These are phyloP conservation scores for Lonicera japonica DNA, from an alignment of 129 eudicot species.

Conservation along the genomic window DNA sequence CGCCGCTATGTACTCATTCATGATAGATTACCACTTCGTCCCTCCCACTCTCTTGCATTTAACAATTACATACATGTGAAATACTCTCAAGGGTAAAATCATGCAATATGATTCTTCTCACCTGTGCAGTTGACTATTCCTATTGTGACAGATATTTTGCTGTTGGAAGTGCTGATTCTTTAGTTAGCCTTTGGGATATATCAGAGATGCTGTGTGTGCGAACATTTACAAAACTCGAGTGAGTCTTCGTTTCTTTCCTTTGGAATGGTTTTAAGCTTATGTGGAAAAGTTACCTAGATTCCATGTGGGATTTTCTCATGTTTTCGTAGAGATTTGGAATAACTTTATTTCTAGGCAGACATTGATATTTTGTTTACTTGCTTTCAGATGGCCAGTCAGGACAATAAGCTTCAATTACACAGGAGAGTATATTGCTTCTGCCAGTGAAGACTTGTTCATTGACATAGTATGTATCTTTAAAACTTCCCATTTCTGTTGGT, in stretches of 20 bases:
- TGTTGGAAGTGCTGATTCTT: slow-evolving; percentile 99
- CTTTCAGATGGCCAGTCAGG: slow-evolving; percentile 97
- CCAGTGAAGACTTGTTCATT: slow-evolving; percentile 95
- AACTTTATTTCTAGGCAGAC: not conserved
- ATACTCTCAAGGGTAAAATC: not conserved
- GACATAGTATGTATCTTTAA: slow-evolving; percentile 60
- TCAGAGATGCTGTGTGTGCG: slow-evolving; percentile 92
- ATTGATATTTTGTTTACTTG: not conserved
- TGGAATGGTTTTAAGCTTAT: not conserved
- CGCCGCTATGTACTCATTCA: too few relatives aligned
- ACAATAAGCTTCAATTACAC: slow-evolving; percentile 96
- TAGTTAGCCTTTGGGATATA: slow-evolving; percentile 97
- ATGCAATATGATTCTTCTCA: not conserved
- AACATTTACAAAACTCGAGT: slow-evolving; percentile 94
- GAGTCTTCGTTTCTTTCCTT: slow-evolving; percentile 30
- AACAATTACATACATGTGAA: too few relatives aligned
- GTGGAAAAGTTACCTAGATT: not conserved
- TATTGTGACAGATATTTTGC: slow-evolving; percentile 75
- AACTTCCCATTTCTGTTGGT: not conserved
- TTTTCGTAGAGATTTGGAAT: not conserved
- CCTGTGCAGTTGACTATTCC: not conserved
- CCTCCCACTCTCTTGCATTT: too few relatives aligned
- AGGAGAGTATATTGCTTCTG: slow-evolving; percentile 92
- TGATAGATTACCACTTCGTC: too few relatives aligned
- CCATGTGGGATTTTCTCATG: not conserved